Conservation (phyloP, 257 asterid genomes). For the Solanum okadae region DNA sequence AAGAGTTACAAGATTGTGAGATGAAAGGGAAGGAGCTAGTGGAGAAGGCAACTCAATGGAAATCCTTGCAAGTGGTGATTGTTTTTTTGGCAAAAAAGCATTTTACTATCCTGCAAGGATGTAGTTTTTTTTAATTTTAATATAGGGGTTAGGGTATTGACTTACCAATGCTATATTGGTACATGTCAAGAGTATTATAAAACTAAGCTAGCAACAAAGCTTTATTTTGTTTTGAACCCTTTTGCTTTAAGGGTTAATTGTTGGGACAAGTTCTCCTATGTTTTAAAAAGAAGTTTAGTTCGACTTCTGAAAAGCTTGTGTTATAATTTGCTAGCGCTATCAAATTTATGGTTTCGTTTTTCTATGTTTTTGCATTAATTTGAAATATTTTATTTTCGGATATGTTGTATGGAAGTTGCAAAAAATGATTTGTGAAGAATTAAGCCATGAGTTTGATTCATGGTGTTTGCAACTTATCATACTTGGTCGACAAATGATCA, state of each 20-base stretch:
- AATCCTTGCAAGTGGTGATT: constrained; percentile 17
- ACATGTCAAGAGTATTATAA: not conserved
- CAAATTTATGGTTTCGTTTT: not conserved
- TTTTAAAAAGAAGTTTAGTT: not conserved
- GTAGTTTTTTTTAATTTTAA: not conserved
- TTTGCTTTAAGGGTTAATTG: not conserved
- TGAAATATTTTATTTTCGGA: not conserved
- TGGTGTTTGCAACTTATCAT: not conserved
- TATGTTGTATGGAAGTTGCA: not conserved
- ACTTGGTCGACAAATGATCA: not conserved
- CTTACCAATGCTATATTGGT: constrained; percentile 10
- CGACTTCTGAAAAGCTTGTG: not conserved
- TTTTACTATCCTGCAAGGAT: not conserved
- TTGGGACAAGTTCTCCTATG: not conserved
- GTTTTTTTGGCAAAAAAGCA: not conserved
- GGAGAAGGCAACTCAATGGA: constrained; percentile 63
- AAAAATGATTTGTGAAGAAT: not conserved
- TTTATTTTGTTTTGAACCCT: not conserved
- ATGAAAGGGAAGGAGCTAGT: constrained; percentile 33
- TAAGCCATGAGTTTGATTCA: not conserved
- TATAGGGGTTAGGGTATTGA: constrained; percentile 59
- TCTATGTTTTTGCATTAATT: no score
- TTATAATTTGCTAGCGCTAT: not conserved
- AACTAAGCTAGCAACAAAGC: not conserved
- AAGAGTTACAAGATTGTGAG: not conserved